Conservation (phyloP, 352 stramenopile genomes). For the Albugo candida region DNA sequence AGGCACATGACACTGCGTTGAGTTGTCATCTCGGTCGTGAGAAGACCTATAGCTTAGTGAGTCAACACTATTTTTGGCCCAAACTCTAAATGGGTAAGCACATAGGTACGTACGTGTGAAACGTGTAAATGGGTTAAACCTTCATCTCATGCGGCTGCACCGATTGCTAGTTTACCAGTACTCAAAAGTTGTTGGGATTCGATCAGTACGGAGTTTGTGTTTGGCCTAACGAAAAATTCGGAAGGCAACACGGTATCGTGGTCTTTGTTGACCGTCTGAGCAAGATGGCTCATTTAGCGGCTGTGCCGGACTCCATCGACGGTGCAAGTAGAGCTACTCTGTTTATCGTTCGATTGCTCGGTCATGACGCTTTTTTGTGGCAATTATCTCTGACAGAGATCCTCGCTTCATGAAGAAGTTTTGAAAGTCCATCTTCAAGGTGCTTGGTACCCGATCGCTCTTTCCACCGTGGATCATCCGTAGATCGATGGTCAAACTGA, state of each 20-base stretch:
- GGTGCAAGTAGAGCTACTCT: conserved; percentile 1
- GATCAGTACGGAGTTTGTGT: conserved; percentile 4
- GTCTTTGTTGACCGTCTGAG: conserved; percentile 2
- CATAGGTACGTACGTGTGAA: neutral
- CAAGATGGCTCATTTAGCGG: neutral
- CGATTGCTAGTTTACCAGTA: neutral
- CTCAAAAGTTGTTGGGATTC: neutral
- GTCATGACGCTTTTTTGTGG: conserved; percentile 1
- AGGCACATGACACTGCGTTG: neutral
- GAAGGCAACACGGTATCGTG: neutral
- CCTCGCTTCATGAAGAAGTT: conserved; percentile 8
- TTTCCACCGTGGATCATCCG: conserved; percentile 3
- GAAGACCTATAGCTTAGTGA: neutral
- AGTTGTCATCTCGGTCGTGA: neutral
- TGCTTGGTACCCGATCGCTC: conserved; percentile 5
- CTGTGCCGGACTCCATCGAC: neutral
- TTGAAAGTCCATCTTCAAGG: conserved; percentile 3
- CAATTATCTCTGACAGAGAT: conserved; percentile 8
- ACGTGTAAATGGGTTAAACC: neutral
- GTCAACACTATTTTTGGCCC: conserved; percentile 3
- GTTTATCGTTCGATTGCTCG: conserved; percentile 3
- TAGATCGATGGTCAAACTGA: conserved; percentile 10
- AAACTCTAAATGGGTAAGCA: neutral
- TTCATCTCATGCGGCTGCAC: neutral
- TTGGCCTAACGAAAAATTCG: neutral